Evolutionary conservation across 371 early-diverging fungal genomes (phyloP).

Genomic region (Mucor racemosus): DNA sequence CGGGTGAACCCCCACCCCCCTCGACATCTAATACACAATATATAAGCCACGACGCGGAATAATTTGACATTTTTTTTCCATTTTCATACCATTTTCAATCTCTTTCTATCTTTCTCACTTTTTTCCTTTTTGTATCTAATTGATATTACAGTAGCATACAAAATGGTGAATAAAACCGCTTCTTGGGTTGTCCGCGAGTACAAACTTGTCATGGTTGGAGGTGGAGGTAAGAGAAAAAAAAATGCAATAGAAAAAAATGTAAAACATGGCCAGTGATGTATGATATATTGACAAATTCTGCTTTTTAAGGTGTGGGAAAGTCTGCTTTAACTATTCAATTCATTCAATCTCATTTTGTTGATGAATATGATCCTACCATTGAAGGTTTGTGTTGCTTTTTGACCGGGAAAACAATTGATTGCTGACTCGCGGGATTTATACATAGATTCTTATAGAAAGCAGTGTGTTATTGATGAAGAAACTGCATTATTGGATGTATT

Average conservation of each 20-base stretch:
- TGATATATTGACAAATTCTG: too few relatives aligned
- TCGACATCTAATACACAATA: too few relatives aligned
- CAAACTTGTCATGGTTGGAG: constrained; percentile 87
- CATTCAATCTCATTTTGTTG: constrained; percentile 89
- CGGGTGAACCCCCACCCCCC: too few relatives aligned
- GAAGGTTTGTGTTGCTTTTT: constrained; percentile 58
- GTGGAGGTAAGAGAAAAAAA: constrained; percentile 68
- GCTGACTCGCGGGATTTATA: neutral
- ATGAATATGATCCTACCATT: constrained; percentile 95
- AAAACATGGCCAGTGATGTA: neutral
- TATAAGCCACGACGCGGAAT: too few relatives aligned
- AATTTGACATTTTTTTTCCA: too few relatives aligned
- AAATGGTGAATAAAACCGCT: constrained; percentile 21
- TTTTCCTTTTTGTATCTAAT: too few relatives aligned
- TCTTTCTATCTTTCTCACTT: too few relatives aligned
- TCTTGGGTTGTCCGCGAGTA: constrained; percentile 62
- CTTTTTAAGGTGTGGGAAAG: constrained; percentile 70
- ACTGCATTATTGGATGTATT: constrained; percentile 86
- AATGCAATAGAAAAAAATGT: neutral
- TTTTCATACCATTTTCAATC: too few relatives aligned
- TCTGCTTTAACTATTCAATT: constrained; percentile 92
- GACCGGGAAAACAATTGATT: too few relatives aligned
- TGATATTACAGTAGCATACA: too few relatives aligned
- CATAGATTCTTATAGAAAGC: constrained; percentile 89
- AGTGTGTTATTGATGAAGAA: constrained; percentile 85